phyloP scores from a whole-genome alignment of 176 grass and related monocot genomes.

The Eragrostis nindensis region DNA sequence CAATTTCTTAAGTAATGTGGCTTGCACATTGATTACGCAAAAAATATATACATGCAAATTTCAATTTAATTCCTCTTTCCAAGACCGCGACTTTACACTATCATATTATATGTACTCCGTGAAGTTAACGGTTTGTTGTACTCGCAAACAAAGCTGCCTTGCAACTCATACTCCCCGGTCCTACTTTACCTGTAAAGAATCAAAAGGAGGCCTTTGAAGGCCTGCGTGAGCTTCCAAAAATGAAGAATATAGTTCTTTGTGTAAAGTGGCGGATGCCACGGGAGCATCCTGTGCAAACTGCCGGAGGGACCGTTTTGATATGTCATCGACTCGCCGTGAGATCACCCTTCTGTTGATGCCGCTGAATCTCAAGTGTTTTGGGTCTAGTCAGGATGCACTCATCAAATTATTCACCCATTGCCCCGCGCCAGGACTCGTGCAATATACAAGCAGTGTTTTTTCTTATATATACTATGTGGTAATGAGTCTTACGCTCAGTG shows the following conservation, averaged over 20 bases:
- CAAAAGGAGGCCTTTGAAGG: not conserved
- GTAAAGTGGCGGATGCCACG: not conserved
- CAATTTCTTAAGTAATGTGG: too few relatives aligned
- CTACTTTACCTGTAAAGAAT: not conserved
- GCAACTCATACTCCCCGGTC: not conserved
- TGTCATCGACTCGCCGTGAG: not conserved
- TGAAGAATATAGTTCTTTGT: not conserved
- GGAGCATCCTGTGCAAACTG: not conserved
- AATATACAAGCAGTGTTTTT: not conserved
- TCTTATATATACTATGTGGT: not conserved
- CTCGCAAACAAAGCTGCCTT: not conserved
- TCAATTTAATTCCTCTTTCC: too few relatives aligned
- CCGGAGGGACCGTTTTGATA: not conserved
- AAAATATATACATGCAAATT: too few relatives aligned
- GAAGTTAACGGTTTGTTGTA: not conserved
- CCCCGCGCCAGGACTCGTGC: not conserved
- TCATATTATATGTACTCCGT: not conserved
- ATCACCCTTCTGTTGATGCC: slow-evolving; percentile 14
- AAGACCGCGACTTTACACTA: not conserved
- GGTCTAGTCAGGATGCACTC: not conserved
- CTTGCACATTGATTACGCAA: too few relatives aligned
- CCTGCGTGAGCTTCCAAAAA: not conserved
- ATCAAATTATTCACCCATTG: not conserved
- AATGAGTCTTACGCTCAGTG: not conserved
- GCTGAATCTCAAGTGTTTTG: slow-evolving; percentile 13